These are phyloP conservation scores for Tephrocybe rancida DNA, from an alignment of 768 basidiomycete genomes.

Conservation along the genomic window DNA sequence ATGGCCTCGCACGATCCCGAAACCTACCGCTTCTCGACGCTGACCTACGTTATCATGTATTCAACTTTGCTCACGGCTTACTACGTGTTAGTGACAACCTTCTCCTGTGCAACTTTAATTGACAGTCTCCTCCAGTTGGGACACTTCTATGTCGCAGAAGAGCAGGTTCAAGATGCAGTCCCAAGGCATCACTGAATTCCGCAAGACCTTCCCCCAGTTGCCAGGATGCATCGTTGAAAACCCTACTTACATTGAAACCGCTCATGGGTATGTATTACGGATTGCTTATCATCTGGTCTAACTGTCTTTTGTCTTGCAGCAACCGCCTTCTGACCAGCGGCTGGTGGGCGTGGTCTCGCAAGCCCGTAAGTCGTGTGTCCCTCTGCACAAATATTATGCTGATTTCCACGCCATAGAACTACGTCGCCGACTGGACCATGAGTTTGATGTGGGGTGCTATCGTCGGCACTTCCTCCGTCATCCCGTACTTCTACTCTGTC, in stretches of 20 bases:
- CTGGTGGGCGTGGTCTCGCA: constrained; percentile 94
- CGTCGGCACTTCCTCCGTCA: constrained; percentile 74
- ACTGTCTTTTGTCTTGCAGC: constrained; percentile 33
- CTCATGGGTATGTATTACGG: constrained; percentile 74
- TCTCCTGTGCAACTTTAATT: constrained; percentile 1
- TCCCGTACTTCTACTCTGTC: constrained; percentile 95
- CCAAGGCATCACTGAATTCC: constrained; percentile 82
- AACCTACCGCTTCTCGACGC: constrained; percentile 83
- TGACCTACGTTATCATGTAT: constrained; percentile 73
- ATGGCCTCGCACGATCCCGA: constrained; percentile 95
- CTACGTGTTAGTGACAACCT: constrained; percentile 62
- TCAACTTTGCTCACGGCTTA: constrained; percentile 80
- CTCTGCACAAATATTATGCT: not conserved
- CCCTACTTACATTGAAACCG: constrained; percentile 91
- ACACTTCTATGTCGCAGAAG: constrained; percentile 95
- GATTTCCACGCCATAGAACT: constrained; percentile 57
- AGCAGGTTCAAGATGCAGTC: constrained; percentile 97
- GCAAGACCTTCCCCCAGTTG: constrained; percentile 93
- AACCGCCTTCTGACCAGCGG: constrained; percentile 91
- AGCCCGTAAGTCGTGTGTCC: constrained; percentile 63
- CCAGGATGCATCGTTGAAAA: constrained; percentile 83
- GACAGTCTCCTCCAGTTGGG: constrained; percentile 61
- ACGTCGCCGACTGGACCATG: constrained; percentile 92
- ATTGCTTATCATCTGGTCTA: not conserved
- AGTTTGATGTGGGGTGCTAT: constrained; percentile 83